Base-by-base conservation (phyloP, 768 basidiomycete genomes). In the Cyathus striatus region DNA sequence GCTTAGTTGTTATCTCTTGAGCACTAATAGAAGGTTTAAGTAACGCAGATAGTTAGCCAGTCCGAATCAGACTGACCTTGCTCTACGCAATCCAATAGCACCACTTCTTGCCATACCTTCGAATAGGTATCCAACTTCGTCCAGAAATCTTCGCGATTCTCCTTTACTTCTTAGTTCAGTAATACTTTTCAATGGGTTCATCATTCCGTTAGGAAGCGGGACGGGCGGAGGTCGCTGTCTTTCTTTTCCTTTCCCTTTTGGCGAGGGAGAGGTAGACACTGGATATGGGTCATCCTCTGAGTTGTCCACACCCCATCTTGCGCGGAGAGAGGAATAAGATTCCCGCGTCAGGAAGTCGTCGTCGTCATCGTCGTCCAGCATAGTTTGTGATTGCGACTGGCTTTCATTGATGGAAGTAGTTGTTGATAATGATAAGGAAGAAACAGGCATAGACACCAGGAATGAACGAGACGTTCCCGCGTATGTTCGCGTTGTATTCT, bases 111-210 rank as follows among this genome's bases (percentile, higher is more conserved):
- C 77, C 61, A 91, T 73, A 1, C 90, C 87, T 59, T 92, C 90
- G 47, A 90, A 85, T 4, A 91, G 62, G 61, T 90, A 92, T 0
- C 90, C 90, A 2, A 90, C 76, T 53, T 90, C 89, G 47, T 92
- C 90, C 33, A 90, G 59, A 55, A 91, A 91, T 13, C 86, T 68
- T 48, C 89, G 70, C 42, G 72, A 81, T 62, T 91, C 87, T 10
- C 90, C 90, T 57, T 86, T 87, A 54, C 76, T 85, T 43, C 88
- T 65, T 27, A 91, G 67, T 49, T 91, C 89, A 1, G 86, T 84
- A 34, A 90, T 86, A 46, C 85, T 88, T 61, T 84, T 85, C 38
- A 87, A 54, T 24, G 85, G 81, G 49, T 87, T 86, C 69, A 79
- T 79, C 76, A 83, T 77, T 10, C 76, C 78, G 12, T 61, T 56